Evolutionary conservation across 2,329 filamentous ascomycete species (phyloP).

Genomic region (Dryadomyces quercus-mongolicae): DNA sequence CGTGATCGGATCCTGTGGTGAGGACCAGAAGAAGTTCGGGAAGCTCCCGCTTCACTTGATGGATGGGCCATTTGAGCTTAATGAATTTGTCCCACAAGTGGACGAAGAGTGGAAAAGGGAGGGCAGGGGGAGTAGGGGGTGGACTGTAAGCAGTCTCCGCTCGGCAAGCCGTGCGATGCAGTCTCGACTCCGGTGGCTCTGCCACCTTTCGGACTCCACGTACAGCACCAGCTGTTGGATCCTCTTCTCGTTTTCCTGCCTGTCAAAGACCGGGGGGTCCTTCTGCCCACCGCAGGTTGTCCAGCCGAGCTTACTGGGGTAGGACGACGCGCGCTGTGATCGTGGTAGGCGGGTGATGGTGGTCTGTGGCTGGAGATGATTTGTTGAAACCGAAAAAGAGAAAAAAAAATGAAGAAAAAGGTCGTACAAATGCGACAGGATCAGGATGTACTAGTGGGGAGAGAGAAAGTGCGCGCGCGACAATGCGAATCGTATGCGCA

Average conservation of each 20-base stretch:
- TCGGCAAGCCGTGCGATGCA: not conserved
- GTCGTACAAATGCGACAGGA: not conserved
- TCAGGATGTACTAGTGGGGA: not conserved
- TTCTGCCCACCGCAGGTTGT: not conserved
- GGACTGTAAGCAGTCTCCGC: not conserved
- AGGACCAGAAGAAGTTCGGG: constrained; percentile 14
- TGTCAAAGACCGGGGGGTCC: not conserved
- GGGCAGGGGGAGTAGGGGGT: not conserved
- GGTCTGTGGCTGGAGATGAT: not conserved
- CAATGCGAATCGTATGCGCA: not conserved
- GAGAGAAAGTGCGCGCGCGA: not conserved
- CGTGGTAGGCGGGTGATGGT: not conserved
- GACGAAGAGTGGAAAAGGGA: not conserved
- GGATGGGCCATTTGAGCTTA: constrained; percentile 10
- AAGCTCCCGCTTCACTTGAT: constrained; percentile 6
- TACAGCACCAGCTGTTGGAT: not conserved
- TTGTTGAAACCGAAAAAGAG: not conserved
- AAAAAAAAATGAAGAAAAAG: not conserved
- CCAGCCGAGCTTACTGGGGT: not conserved
- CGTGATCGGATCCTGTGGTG: constrained; percentile 27
- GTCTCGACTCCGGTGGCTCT: not conserved
- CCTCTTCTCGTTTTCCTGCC: not conserved
- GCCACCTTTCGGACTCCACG: not conserved
- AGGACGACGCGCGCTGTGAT: not conserved
- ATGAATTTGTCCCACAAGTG: constrained; percentile 1